phyloP scores from a whole-genome alignment of 75 land plant genomes.

The Pinus albicaulis region DNA sequence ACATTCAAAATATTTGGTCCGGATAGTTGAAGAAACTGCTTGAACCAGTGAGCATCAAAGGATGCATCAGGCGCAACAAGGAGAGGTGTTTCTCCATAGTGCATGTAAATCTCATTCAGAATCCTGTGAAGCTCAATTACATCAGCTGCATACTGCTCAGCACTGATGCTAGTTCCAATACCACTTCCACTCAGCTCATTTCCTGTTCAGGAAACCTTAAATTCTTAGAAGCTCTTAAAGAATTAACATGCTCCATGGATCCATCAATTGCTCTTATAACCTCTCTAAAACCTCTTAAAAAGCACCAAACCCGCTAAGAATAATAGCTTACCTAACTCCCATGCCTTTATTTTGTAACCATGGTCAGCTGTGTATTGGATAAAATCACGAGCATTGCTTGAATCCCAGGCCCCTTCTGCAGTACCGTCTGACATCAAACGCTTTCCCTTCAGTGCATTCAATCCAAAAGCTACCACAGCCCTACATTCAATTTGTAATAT shows the following conservation, averaged over 20 bases:
- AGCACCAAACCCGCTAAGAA: no score
- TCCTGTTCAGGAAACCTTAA: conserved; percentile 19
- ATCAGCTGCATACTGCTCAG: conserved; percentile 50
- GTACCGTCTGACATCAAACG: background rate
- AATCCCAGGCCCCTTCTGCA: conserved; percentile 29
- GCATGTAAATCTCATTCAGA: conserved; percentile 48
- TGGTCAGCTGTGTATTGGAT: conserved; percentile 41
- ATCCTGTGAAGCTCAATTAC: conserved; percentile 25
- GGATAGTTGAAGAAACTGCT: conserved; percentile 62
- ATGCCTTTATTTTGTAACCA: conserved; percentile 60
- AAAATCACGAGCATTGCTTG: conserved; percentile 36
- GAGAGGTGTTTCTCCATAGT: conserved; percentile 37
- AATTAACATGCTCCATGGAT: no score
- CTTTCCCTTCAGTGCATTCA: conserved; percentile 41
- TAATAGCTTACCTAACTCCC: conserved; percentile 79
- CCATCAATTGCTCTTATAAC: no score
- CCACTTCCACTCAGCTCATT: conserved; percentile 80
- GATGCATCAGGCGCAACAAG: conserved; percentile 93
- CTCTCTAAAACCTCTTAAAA: no score
- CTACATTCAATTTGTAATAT: conserved; percentile 17
- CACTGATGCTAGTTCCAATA: conserved; percentile 61
- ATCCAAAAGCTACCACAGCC: conserved; percentile 34
- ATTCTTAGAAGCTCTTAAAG: no score
- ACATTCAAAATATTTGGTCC: conserved; percentile 61
- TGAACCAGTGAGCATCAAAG: conserved; percentile 51